Evolutionary conservation across 768 basidiomycete genomes (phyloP), one percentile per base, ranked within the genome.

Genomic region (Tylopilus subfusipes): DNA sequence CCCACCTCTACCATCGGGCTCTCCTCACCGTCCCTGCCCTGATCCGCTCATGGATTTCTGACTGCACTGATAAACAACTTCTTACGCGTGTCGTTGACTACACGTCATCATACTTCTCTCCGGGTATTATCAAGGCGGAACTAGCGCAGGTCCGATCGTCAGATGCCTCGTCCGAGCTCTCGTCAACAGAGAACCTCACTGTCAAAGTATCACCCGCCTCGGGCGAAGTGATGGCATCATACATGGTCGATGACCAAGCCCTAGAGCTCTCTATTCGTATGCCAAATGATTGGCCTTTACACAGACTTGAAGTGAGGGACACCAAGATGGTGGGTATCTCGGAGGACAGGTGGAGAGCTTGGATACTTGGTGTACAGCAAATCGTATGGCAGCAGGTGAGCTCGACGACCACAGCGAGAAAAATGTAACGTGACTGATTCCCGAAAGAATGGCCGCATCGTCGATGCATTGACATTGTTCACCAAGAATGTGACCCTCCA

Each of bases 331-430:
- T 97, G 10, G 97, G 93, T 6, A 92, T 98, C 8, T 82, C 88
- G 18, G 94, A 96, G 64, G 85, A 84, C 55, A 82, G 83, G 55
- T 98, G 95, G 96, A 78, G 94, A 58, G 88, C 88, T 1, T 99
- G 96, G 97, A 78, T 96, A 52, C 77, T 98, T 22, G 91, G 85
- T 14, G 87, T 98, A 33, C 93, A 95, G 67, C 94, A 96, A 72
- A 85, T 87, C 27, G 83, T 95, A 44, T 92, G 87, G 75, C 83
- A 87, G 16, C 87, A 95, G 72, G 95, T 94, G 60, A 52, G 84
- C 4, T 29, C 73, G 8, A 30, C 22, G 22, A 43, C 11, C 30
- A n/a, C 13, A n/a, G 46, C 3, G 42, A 40, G n/a, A 21, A 47
- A n/a, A n/a, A n/a, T 11, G 19, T n/a, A 27, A 27, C 42, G 42